Evolutionary conservation across 2,329 filamentous ascomycete genomes (phyloP), one percentile per base, ranked within the genome.

Genomic region (Diplodia sapinea): DNA sequence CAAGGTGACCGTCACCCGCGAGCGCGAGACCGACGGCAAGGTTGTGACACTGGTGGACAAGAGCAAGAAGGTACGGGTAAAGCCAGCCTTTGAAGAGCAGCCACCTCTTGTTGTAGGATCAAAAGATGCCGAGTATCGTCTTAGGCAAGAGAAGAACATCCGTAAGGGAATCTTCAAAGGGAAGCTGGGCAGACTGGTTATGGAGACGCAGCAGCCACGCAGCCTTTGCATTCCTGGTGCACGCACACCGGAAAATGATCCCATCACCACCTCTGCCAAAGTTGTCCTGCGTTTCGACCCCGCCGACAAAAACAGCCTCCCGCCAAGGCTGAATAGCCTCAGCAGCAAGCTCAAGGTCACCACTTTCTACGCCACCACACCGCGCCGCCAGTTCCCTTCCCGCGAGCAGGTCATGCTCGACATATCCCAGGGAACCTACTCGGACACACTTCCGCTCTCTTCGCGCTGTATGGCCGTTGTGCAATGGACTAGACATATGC

Each of bases 241-340:
- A 7, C 74, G 78, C 49, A 73, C 75, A 15, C 78, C 77, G 0
- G 74, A 75, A 56, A 76, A 78, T 40, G 73, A 74, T 20, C 79
- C 80, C 2, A 81, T 86, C 54, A 84, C 83, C 26, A 88, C 86
- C 0, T 83, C 84, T 71, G 82, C 84, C 8, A 87, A 82, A 1
- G 76, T 89, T 1, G 79, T 85, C 66, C 77, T 89, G 13, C 85
- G 88, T 43, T 90, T 89, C 71, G 88, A 90, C 69, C 88, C 88
- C 1, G 72, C 76, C 4, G 82, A 84, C 4, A 79, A 83, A 43
- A 74, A 75, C 49, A 79, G 81, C 56, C 71, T 78, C 26, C 87
- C 87, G 17, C 88, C 88, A 2, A 79, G 77, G 43, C 80, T 90
- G 2, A 79, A 82, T 54, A 82, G 79, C 15, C 74, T 89, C 55